A percentile compares a stretch with the other conserved stretches of the same genome.
Evolutionary conservation across 164 flowering plant species (phyloP).

Genomic region (Saururus chinensis): DNA sequence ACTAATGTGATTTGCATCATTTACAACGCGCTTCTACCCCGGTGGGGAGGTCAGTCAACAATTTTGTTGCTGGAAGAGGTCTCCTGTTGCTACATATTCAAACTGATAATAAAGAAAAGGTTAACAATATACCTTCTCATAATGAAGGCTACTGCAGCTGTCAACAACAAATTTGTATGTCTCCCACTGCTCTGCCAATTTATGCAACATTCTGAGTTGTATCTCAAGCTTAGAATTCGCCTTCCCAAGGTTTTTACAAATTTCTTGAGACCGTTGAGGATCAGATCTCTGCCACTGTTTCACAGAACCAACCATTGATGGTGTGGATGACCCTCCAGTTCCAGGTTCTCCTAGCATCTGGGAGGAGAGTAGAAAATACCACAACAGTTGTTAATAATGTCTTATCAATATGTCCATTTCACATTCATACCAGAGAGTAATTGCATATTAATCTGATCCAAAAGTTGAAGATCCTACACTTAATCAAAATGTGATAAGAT

Average conservation of each 20-base stretch:
- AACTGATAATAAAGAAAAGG: not conserved
- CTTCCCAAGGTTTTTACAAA: slow-evolving; percentile 66
- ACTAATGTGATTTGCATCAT: no score
- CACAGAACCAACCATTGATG: slow-evolving; percentile 98
- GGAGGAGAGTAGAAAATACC: slow-evolving; percentile 2
- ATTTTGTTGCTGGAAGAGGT: not conserved
- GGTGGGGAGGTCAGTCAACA: not conserved
- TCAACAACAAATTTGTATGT: slow-evolving; percentile 38
- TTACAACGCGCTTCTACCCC: no score
- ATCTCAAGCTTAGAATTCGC: slow-evolving; percentile 71
- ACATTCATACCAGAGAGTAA: not conserved
- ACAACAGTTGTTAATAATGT: not conserved
- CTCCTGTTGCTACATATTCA: not conserved
- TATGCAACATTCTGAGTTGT: slow-evolving; percentile 42
- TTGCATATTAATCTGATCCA: not conserved
- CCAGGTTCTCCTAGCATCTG: slow-evolving; percentile 98
- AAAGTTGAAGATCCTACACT: no score
- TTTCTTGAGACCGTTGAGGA: slow-evolving; percentile 56
- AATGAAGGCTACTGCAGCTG: slow-evolving; percentile 45
- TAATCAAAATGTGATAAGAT: no score
- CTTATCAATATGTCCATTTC: not conserved
- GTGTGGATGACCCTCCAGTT: slow-evolving; percentile 96
- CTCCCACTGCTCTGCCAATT: slow-evolving; percentile 60
- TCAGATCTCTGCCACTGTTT: slow-evolving; percentile 91
- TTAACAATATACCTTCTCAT: slow-evolving; percentile 46